phyloP scores from a whole-genome alignment of 108 stramenopile genomes.

The Conticribra weissflogii region DNA sequence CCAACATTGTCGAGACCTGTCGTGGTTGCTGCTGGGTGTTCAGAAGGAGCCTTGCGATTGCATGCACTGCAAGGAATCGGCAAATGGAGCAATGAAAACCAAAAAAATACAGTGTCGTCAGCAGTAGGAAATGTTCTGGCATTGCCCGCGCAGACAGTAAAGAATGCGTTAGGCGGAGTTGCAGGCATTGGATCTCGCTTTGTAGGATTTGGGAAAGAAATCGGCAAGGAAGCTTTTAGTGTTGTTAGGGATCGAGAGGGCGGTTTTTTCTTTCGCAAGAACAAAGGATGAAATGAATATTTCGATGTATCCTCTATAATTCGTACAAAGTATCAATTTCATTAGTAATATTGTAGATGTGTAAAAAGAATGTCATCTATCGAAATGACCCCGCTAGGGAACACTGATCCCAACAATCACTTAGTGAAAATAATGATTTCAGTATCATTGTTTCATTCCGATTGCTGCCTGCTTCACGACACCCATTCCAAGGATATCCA shows the following conservation, averaged over 20 bases:
- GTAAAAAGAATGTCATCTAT: too few relatives aligned
- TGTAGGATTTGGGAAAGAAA: constrained; percentile 79
- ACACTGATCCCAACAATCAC: too few relatives aligned
- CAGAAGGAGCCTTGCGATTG: constrained; percentile 77
- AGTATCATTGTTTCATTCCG: background rate
- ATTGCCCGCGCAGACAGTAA: constrained; percentile 74
- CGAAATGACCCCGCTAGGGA: too few relatives aligned
- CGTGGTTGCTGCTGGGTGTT: constrained; percentile 83
- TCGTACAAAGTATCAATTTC: too few relatives aligned
- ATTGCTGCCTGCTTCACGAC: background rate
- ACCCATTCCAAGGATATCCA: constrained; percentile 11
- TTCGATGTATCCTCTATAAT: too few relatives aligned
- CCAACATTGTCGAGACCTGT: constrained; percentile 85
- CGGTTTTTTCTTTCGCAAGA: constrained; percentile 29
- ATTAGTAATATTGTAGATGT: too few relatives aligned
- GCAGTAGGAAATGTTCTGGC: constrained; percentile 76
- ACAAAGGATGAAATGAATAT: constrained; percentile 7
- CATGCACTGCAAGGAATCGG: constrained; percentile 89
- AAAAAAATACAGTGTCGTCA: constrained; percentile 33
- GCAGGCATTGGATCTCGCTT: constrained; percentile 69
- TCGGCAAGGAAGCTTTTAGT: constrained; percentile 69
- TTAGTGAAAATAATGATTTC: too few relatives aligned
- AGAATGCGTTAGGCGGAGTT: constrained; percentile 78
- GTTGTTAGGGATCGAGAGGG: constrained; percentile 52
- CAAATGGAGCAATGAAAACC: constrained; percentile 70